phyloP scores from a whole-genome alignment of 371 early-diverging fungal genomes.

The Dentiscutata heterogama region DNA sequence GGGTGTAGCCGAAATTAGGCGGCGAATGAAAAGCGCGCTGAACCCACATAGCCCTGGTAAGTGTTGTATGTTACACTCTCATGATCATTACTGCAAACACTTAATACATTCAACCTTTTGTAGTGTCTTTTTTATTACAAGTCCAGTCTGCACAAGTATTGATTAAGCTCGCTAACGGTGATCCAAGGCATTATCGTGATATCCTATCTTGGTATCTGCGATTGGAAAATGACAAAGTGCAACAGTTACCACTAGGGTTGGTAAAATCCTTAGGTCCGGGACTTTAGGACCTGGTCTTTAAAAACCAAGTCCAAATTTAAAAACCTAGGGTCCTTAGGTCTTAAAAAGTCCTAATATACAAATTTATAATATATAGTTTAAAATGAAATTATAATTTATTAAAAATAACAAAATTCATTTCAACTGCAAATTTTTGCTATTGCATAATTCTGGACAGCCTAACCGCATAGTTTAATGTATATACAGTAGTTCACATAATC shows the following conservation, averaged over 20 bases:
- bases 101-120: background rate
- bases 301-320: too few species aligned
- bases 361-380: too few species aligned
- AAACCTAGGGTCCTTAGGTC: too few species aligned
- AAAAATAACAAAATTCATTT: too few species aligned
- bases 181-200: background rate
- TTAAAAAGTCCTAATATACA: too few species aligned
- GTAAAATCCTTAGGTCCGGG: too few species aligned
- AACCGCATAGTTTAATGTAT: too few species aligned
- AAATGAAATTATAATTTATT: too few species aligned
- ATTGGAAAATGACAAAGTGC: background rate
- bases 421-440: too few species aligned
- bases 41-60: background rate
- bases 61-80: background rate
- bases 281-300: too few species aligned
- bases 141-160: background rate
- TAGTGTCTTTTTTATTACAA: constrained; percentile 18
- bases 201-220: background rate
- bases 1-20: background rate
- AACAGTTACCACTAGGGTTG: background rate
- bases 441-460: too few species aligned
- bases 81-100: background rate
- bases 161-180: constrained; percentile 5
- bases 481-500: too few species aligned
- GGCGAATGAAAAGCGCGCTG: background rate